These are phyloP conservation scores for Xylaria digitata DNA, from an alignment of 2,329 filamentous ascomycete genomes.

Conservation along the genomic window DNA sequence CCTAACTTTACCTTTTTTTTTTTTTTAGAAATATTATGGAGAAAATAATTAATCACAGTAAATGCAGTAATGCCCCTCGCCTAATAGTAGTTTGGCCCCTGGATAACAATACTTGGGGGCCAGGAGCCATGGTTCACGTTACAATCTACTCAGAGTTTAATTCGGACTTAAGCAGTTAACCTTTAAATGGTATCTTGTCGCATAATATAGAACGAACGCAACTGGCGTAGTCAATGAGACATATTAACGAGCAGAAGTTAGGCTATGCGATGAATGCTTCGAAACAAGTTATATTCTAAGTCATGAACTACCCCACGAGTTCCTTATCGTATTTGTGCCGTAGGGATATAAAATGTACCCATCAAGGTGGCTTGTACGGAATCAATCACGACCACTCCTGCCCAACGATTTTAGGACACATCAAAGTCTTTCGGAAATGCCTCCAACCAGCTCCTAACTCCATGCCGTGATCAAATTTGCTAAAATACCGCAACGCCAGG, in stretches of 20 bases:
- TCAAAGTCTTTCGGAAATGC: constrained; percentile 31
- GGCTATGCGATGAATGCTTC: constrained; percentile 7
- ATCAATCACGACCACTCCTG: constrained; percentile 10
- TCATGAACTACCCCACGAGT: constrained; percentile 7
- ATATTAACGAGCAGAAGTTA: neutral
- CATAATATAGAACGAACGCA: neutral
- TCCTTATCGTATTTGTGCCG: neutral
- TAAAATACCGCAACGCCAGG: constrained; percentile 35
- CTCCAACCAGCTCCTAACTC: constrained; percentile 42
- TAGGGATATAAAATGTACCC: constrained; percentile 6
- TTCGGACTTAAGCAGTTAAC: neutral
- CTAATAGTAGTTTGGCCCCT: neutral
- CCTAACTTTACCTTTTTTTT: neutral
- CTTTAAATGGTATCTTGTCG: neutral
- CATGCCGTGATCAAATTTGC: constrained; percentile 42
- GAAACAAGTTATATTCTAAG: constrained; percentile 1
- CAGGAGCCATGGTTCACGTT: neutral
- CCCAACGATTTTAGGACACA: constrained; percentile 13
- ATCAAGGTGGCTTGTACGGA: constrained; percentile 7
- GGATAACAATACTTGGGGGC: neutral
- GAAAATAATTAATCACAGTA: neutral
- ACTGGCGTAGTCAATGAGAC: neutral
- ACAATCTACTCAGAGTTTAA: neutral
- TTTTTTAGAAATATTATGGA: too few relatives aligned
- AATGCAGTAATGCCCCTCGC: neutral